Conservation (phyloP, 2,329 filamentous ascomycete genomes). For the Colletotrichum gigasporum region DNA sequence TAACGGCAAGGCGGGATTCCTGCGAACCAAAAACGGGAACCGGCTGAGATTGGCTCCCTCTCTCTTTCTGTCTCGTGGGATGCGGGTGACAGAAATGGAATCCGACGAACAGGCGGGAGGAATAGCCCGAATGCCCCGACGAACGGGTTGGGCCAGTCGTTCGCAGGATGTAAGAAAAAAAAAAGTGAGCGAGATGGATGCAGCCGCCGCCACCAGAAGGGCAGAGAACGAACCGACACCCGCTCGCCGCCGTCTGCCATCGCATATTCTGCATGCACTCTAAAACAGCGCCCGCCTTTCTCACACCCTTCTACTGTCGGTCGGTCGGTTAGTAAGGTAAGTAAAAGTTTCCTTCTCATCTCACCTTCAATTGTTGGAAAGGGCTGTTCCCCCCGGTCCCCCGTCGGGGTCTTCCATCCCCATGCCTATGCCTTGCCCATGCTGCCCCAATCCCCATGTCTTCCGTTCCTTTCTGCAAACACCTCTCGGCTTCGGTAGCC, state of each 20-base stretch:
- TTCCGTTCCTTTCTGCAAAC: neutral
- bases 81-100: too few relatives aligned
- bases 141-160: neutral
- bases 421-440: too few relatives aligned
- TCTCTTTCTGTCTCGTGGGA: too few relatives aligned
- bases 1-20: too few relatives aligned
- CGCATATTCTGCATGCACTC: constrained; percentile 22
- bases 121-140: too few relatives aligned
- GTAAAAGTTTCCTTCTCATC: neutral
- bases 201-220: neutral
- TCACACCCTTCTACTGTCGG: too few relatives aligned
- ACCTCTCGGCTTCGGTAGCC: neutral
- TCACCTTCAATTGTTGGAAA: neutral
- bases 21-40: too few relatives aligned
- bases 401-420: neutral
- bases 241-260: constrained; percentile 5
- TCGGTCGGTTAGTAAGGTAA: too few relatives aligned
- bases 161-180: neutral
- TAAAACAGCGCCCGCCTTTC: neutral
- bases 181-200: neutral
- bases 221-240: neutral
- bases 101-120: too few relatives aligned
- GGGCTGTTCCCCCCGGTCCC: neutral
- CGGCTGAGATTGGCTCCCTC: too few relatives aligned
- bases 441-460: too few relatives aligned